Percentiles rank a stretch among this genome's conserved stretches.
These are phyloP conservation scores for Monosporascus ibericus DNA, from an alignment of 2,329 filamentous ascomycete species.

Conservation along the genomic window DNA sequence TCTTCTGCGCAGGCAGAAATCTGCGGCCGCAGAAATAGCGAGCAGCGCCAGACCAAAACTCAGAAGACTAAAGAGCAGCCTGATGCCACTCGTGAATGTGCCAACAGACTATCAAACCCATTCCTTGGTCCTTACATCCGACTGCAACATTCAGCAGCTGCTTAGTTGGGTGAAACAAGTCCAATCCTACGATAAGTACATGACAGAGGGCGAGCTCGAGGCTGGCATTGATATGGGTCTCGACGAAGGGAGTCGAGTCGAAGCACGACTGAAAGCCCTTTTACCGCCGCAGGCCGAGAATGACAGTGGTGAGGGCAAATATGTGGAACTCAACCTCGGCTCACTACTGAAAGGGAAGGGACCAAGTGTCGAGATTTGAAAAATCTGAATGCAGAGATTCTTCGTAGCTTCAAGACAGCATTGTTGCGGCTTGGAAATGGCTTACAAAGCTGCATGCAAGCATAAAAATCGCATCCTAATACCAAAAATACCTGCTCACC, in stretches of 20 bases:
- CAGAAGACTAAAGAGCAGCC: conserved; percentile 21
- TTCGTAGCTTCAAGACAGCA: neutral
- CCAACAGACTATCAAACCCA: conserved; percentile 14
- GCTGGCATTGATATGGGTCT: conserved; percentile 22
- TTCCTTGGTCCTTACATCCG: conserved; percentile 6
- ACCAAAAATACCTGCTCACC: too few relatives aligned
- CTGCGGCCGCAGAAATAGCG: conserved; percentile 12
- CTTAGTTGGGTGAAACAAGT: conserved; percentile 3
- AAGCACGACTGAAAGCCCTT: conserved; percentile 15
- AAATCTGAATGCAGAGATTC: neutral
- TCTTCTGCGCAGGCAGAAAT: conserved; percentile 26
- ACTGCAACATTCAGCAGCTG: conserved; percentile 7
- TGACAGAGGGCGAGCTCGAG: conserved; percentile 13
- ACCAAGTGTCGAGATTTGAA: neutral
- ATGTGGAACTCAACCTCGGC: conserved; percentile 11
- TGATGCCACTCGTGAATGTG: conserved; percentile 23
- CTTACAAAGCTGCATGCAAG: neutral
- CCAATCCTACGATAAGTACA: conserved; percentile 19
- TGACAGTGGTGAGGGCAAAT: neutral
- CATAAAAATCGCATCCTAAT: neutral
- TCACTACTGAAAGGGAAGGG: conserved; percentile 16
- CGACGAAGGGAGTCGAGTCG: conserved; percentile 15
- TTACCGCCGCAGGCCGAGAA: conserved; percentile 8
- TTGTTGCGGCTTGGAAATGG: neutral
- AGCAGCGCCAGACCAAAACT: conserved; percentile 10